Conservation (phyloP, 2,329 filamentous ascomycete species). For the Sporothrix brasiliensis region DNA sequence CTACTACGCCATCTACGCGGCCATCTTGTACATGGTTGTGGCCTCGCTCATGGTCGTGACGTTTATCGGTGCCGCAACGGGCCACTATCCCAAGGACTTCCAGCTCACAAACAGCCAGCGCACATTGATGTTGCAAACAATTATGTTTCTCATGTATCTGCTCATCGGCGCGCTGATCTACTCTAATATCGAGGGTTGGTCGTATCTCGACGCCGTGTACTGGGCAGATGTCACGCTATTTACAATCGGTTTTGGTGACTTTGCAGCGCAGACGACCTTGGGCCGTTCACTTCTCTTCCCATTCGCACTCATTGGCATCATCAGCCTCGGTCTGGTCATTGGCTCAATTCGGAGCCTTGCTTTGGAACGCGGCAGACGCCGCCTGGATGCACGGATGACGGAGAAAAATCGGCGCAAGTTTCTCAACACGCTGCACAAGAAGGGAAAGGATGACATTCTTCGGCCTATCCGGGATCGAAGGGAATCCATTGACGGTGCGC, state of each 20-base stretch:
- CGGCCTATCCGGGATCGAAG: constrained; percentile 48
- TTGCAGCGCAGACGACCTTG: constrained; percentile 52
- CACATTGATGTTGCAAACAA: constrained; percentile 88
- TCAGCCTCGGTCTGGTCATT: constrained; percentile 59
- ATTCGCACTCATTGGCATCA: constrained; percentile 79
- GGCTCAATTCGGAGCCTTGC: constrained; percentile 56
- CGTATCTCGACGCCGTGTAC: constrained; percentile 76
- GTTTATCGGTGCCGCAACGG: constrained; percentile 70
- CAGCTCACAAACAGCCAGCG: constrained; percentile 77
- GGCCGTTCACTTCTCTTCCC: constrained; percentile 76
- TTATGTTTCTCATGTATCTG: constrained; percentile 80
- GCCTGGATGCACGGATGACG: constrained; percentile 60
- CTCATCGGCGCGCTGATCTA: constrained; percentile 77
- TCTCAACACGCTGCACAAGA: constrained; percentile 51
- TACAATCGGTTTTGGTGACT: constrained; percentile 66
- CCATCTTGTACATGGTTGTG: constrained; percentile 76
- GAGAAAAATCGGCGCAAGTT: constrained; percentile 60
- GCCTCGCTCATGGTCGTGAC: constrained; percentile 77
- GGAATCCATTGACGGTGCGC: background rate
- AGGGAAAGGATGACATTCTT: constrained; percentile 53
- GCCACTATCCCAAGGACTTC: constrained; percentile 78
- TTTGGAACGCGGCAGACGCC: constrained; percentile 59
- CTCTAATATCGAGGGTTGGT: constrained; percentile 70
- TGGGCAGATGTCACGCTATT: constrained; percentile 75
- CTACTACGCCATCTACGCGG: constrained; percentile 82